Evolutionary conservation across 2,329 filamentous ascomycete species (phyloP), one percentile per base, ranked within the genome.

Genomic region (Neopestalotiopsis sp.): DNA sequence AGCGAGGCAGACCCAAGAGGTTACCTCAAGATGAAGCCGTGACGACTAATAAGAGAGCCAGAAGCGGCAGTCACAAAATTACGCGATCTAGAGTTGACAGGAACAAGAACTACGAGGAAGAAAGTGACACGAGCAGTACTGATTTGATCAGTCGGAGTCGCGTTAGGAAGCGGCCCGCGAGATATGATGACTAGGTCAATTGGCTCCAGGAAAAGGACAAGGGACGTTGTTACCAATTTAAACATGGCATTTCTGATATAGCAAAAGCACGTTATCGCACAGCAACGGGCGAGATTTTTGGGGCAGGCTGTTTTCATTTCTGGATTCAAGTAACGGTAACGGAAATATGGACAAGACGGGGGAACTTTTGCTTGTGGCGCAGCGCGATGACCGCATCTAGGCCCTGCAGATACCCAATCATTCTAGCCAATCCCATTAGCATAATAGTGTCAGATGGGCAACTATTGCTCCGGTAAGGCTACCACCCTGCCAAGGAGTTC

Each of bases 111-210:
- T 38, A 63, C 3, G 69, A 61, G 17, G 71, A 71, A 5, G 72
- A 72, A 13, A 73, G 69, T 65, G 75, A 75, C 24, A 71, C 72
- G n/a, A 71, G 66, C 28, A 67, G 66, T 20, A 67, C 70, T 34
- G 70, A 68, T 7, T 68, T 70, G 38, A 69, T 72, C 12, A 75
- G 76, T 17, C 75, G 76, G 24, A 58, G 34, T 17, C 69, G 60
- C 64, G 67, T 60, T 32, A 58, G 67, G 58, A 63, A 74, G 28
- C 73, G 70, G 45, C 77, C 77, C 5, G 75, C 75, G 60, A 71
- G 77, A 67, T 78, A 77, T 65, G 72, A 74, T 20, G 76, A 77
- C 65, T 78, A 74, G 62, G 40, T 17, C 34, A 24, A 59, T 20
- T 14, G 13, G 13, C 7, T 14, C 57, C 17, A 59, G 9, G 28